These are phyloP conservation scores for Apophysomyces ossiformis DNA, from an alignment of 371 early-diverging fungal species.

Conservation along the genomic window DNA sequence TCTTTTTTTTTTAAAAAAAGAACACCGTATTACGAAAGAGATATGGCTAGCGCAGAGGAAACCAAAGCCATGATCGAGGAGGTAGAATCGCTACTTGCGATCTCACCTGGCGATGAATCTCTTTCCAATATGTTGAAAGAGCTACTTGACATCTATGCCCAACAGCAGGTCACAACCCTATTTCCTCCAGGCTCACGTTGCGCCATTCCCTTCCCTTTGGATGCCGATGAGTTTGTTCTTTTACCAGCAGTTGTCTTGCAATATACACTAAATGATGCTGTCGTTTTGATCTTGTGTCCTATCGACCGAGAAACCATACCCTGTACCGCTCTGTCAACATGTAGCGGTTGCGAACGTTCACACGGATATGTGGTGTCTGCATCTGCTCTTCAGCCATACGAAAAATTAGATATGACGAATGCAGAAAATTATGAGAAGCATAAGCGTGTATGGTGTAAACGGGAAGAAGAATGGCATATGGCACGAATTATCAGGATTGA, in stretches of 20 bases:
- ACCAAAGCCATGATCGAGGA: constrained; percentile 20
- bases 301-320: constrained; percentile 27
- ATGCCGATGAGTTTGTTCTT: constrained; percentile 3
- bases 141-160: constrained; percentile 10
- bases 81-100: constrained; percentile 19
- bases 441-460: constrained; percentile 26
- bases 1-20: too few species aligned
- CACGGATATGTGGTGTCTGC: constrained; percentile 27
- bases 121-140: constrained; percentile 17
- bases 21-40: neutral
- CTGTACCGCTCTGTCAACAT: constrained; percentile 19
- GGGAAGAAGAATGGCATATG: constrained; percentile 19
- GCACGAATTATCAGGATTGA: constrained; percentile 1
- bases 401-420: constrained; percentile 20
- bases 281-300: constrained; percentile 31
- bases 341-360: constrained; percentile 15
- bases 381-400: constrained; percentile 20
- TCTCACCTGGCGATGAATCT: constrained; percentile 16
- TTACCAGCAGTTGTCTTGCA: constrained; percentile 11
- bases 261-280: neutral
- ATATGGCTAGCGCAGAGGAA: constrained; percentile 17
- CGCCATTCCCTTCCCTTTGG: constrained; percentile 14
- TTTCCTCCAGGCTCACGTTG: constrained; percentile 10
- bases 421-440: constrained; percentile 16
- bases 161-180: neutral